These are phyloP conservation scores for Microdochium trichocladiopsis DNA, from an alignment of 2,329 filamentous ascomycete species.

Conservation along the genomic window DNA sequence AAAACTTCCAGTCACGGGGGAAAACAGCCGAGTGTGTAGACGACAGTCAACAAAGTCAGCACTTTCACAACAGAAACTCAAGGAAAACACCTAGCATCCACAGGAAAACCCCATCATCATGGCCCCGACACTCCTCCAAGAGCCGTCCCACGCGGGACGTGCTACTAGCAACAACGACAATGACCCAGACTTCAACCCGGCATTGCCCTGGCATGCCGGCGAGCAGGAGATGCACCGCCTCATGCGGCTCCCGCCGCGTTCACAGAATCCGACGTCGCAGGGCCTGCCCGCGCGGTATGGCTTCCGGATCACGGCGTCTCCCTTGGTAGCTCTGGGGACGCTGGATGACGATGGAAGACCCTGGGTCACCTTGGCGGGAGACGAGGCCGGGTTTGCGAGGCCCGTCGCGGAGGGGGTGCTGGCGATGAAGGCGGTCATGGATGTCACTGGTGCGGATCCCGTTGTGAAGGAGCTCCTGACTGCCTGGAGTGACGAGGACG, in stretches of 20 bases:
- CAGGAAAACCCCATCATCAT: too few species aligned
- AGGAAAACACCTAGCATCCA: too few species aligned
- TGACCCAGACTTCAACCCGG: conserved; percentile 1
- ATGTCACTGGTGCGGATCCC: neutral
- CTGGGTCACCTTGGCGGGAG: conserved; percentile 78
- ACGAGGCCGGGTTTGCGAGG: conserved; percentile 59
- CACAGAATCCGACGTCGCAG: conserved; percentile 59
- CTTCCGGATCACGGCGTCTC: conserved; percentile 51
- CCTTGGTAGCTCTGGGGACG: conserved; percentile 67
- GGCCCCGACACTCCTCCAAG: neutral
- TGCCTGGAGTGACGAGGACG: conserved; percentile 47
- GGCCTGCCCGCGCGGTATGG: conserved; percentile 56
- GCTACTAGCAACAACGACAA: neutral
- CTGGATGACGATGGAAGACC: conserved; percentile 58
- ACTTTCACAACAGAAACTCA: too few species aligned
- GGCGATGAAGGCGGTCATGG: conserved; percentile 55
- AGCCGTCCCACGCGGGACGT: neutral
- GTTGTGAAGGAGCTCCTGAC: neutral
- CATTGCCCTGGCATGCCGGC: conserved; percentile 51
- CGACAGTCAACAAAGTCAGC: too few species aligned
- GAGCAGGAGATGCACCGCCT: conserved; percentile 59
- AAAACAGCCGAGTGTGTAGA: too few species aligned
- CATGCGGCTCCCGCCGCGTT: conserved; percentile 45
- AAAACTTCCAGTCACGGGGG: too few species aligned
- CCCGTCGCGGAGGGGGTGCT: conserved; percentile 57